Conservation (phyloP, 192 early-diverging fungal species). For the Backusella psychrophila region DNA sequence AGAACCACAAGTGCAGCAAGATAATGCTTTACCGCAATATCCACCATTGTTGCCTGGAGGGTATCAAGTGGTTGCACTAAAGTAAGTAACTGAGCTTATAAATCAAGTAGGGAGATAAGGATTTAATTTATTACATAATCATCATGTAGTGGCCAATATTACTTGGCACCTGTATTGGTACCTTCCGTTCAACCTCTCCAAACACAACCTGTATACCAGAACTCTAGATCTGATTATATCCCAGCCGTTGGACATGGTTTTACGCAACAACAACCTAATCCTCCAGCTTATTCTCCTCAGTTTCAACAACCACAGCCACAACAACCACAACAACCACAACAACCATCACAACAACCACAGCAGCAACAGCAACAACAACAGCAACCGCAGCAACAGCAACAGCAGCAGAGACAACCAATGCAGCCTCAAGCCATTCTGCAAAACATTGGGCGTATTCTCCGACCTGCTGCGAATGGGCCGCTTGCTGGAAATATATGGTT, state of each 20-base stretch:
- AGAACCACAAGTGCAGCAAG: neutral
- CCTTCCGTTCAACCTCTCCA: constrained; percentile 9
- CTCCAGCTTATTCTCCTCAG: neutral
- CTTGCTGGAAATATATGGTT: constrained; percentile 44
- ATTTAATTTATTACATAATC: neutral
- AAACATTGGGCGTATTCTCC: neutral
- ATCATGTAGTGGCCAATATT: constrained; percentile 24
- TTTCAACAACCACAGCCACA: neutral
- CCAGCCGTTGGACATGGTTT: neutral
- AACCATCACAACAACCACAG: neutral
- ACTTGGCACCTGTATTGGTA: constrained; percentile 32
- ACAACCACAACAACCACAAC: neutral
- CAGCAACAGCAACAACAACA: neutral
- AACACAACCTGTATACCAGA: neutral
- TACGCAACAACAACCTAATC: neutral
- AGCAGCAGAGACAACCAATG: neutral
- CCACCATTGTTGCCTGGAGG: constrained; percentile 22
- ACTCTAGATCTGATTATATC: neutral
- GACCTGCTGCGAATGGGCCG: neutral
- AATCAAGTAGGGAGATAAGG: neutral
- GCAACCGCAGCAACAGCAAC: neutral
- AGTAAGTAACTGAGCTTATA: constrained; percentile 11
- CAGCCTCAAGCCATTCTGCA: neutral
- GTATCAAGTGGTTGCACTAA: constrained; percentile 25
- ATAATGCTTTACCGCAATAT: neutral